Base-by-base conservation (phyloP, 176 grass and related monocot genomes). In the Zea mays region DNA sequence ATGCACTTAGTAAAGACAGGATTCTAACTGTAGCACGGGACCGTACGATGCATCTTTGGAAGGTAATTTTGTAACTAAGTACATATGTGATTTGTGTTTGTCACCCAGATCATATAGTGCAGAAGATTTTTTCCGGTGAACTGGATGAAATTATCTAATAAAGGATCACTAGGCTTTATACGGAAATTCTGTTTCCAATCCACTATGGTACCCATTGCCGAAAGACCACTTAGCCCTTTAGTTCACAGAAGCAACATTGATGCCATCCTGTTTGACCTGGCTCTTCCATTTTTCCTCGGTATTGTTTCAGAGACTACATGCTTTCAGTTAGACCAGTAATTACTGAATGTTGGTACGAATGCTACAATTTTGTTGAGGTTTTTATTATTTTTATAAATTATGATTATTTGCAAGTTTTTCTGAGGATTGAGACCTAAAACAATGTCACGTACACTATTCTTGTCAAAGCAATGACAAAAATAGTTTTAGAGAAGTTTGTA, bases 11-110 rank as follows among this genome's bases (percentile, higher is more conserved):
- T 68, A 97, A 92, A 87, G 93, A 97, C 62, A 81, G 90, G 33
- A 80, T 92, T 83, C 75, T 97, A 34, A 97, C 93, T 58, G 87
- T 85, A 21, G 93, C 82, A 61, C 85, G 87, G 50, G 93, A 97
- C 74, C 69, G 90, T 3, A 97, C 93, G 68, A 97, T 97, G 87
- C 90, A 91, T 67, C 71, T 97, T 46, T 97, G 93, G 93, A 97
- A 93, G 90, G 93, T 97, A 71, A 71, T 10, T 8, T 61, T 61
- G 21, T 33, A 60, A 34, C 20, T 57, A 57, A 57, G 54, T 57
- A 57, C 54, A 57, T 57, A 19, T 2, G 7, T 56, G 52, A 56
- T 19, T 56, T 5, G 6, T 70, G 14, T 50, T 43, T 21, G 14
- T 67, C 74, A 57, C 20, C 7, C 5, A 43, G 5, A 2, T 39